These are phyloP conservation scores for Puccinia triticina DNA, from an alignment of 1,284 basidiomycete species.

Conservation along the genomic window DNA sequence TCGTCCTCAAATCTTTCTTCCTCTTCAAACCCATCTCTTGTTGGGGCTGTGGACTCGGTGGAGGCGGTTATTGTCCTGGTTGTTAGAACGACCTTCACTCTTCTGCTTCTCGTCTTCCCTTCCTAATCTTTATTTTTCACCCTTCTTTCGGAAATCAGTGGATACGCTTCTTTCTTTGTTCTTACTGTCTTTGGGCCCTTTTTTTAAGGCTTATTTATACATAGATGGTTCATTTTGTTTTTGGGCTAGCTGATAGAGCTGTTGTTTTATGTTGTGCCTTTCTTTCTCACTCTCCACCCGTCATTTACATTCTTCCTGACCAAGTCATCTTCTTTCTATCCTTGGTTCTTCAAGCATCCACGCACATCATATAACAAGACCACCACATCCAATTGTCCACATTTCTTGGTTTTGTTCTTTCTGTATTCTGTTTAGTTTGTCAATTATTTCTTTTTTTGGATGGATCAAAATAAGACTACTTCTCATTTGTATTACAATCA, in stretches of 20 bases:
- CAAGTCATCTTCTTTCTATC: background rate
- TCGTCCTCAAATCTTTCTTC: conserved; percentile 75
- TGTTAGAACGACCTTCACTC: conserved; percentile 39
- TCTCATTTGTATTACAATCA: too few relatives aligned
- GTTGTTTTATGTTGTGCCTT: background rate
- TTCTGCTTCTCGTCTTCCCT: background rate
- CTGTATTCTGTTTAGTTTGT: too few relatives aligned
- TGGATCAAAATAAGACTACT: too few relatives aligned
- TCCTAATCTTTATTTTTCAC: background rate
- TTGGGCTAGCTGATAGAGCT: background rate
- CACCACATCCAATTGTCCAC: too few relatives aligned
- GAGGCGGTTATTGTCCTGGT: conserved; percentile 61
- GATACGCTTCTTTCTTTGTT: background rate
- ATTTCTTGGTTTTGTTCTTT: too few relatives aligned
- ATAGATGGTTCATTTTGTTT: background rate
- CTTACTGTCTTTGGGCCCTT: background rate
- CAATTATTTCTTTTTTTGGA: too few relatives aligned
- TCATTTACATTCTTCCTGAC: background rate
- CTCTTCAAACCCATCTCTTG: conserved; percentile 74
- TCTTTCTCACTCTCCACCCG: background rate
- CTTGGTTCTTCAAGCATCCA: background rate
- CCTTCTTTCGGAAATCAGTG: background rate
- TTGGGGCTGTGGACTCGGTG: conserved; percentile 79
- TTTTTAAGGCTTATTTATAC: background rate
- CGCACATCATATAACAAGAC: too few relatives aligned